Evolutionary conservation across 1,139 yeast genomes (phyloP).

Genomic region (Candida tetrigidarum): DNA sequence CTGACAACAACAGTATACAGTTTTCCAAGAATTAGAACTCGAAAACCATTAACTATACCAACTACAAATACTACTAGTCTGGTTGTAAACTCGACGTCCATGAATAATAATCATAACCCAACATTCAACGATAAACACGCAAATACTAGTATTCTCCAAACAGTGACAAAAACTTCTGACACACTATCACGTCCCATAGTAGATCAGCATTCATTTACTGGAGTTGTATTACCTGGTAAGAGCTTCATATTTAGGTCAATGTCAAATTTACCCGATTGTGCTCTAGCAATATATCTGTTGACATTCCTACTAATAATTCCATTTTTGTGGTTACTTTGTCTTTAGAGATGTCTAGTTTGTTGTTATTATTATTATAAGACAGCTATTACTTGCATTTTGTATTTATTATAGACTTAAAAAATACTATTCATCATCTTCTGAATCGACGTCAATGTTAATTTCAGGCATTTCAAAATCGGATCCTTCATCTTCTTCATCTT

Average conservation of each 20-base stretch:
- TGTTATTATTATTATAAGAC: too few relatives aligned
- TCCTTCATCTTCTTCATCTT: constrained; percentile 28
- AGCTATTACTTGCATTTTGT: too few relatives aligned
- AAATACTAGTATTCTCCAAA: background rate
- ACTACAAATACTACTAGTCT: too few relatives aligned
- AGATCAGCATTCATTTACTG: constrained; percentile 14
- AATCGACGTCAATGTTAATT: constrained; percentile 21
- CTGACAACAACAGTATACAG: background rate
- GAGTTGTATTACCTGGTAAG: constrained; percentile 15
- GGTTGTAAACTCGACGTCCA: too few relatives aligned
- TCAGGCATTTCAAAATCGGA: constrained; percentile 66
- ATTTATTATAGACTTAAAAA: too few relatives aligned
- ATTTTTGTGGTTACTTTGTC: constrained; percentile 4
- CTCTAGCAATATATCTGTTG: background rate
- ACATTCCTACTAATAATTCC: background rate
- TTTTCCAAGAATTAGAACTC: background rate
- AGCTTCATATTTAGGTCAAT: constrained; percentile 13
- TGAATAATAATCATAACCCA: too few relatives aligned
- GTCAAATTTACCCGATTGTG: constrained; percentile 6
- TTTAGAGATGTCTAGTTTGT: too few relatives aligned
- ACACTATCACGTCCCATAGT: background rate
- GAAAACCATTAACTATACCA: background rate
- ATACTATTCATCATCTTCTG: constrained; percentile 16
- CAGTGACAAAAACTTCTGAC: background rate
- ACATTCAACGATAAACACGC: background rate